Conservation (phyloP, 2,329 filamentous ascomycete species). For the Paraconiothyrium sp. region DNA sequence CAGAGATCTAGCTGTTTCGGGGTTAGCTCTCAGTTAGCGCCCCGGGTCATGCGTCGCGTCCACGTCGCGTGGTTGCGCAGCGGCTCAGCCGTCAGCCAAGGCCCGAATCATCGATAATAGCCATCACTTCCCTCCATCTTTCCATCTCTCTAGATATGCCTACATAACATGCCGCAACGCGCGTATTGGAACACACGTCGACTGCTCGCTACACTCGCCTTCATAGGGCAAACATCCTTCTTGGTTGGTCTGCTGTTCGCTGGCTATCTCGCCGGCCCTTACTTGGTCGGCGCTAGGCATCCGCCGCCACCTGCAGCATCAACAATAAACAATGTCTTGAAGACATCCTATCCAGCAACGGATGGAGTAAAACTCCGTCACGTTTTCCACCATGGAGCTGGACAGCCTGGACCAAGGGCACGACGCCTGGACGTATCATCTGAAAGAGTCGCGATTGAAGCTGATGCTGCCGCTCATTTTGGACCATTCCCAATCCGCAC, state of each 20-base stretch:
- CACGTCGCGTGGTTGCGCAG: slow-evolving; percentile 16
- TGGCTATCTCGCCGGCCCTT: slow-evolving; percentile 6
- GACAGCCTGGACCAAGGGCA: slow-evolving; percentile 43
- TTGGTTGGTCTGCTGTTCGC: slow-evolving; percentile 7
- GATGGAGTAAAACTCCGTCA: slow-evolving; percentile 41
- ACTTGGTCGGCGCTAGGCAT: slow-evolving; percentile 15
- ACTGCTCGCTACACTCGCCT: slow-evolving; percentile 3
- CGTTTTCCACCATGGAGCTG: slow-evolving; percentile 47
- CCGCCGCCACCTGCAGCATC: slow-evolving; percentile 14
- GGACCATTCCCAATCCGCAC: slow-evolving; percentile 44
- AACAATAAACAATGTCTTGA: slow-evolving; percentile 10
- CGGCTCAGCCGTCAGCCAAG: slow-evolving; percentile 14
- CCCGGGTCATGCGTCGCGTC: slow-evolving; percentile 17
- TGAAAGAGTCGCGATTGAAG: slow-evolving; percentile 30
- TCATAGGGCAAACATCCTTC: slow-evolving; percentile 12
- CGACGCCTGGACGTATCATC: slow-evolving; percentile 43
- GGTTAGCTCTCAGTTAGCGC: not conserved
- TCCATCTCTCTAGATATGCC: slow-evolving; percentile 19
- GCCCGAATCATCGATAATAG: slow-evolving; percentile 18
- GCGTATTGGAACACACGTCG: slow-evolving; percentile 13
- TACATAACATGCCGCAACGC: slow-evolving; percentile 20
- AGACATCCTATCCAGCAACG: not conserved
- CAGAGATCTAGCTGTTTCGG: not conserved
- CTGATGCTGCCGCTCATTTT: slow-evolving; percentile 33
- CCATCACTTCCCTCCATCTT: slow-evolving; percentile 3